Percentiles rank a stretch among this genome's conserved stretches.
Evolutionary conservation across 2,329 filamentous ascomycete species (phyloP).

Genomic region (Cercospora sp.): DNA sequence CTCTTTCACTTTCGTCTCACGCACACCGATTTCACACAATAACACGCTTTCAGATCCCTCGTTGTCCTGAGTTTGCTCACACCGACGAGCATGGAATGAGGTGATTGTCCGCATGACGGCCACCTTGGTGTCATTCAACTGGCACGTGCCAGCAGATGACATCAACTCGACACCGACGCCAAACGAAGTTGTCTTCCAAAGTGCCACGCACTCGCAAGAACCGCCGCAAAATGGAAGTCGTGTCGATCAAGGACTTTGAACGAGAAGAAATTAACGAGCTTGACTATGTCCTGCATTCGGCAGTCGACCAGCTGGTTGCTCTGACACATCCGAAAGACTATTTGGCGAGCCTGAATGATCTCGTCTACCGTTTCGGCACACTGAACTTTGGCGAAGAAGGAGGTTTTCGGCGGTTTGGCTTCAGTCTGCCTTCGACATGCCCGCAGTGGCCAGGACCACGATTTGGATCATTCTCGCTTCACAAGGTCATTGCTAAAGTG

Average conservation of each 20-base stretch:
- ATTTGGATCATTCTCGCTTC: conserved; percentile 23
- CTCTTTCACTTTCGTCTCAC: neutral
- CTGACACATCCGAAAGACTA: conserved; percentile 15
- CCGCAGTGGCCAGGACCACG: conserved; percentile 22
- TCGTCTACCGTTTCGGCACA: conserved; percentile 20
- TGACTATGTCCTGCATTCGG: conserved; percentile 20
- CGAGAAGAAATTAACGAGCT: conserved; percentile 12
- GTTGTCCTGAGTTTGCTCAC: conserved; percentile 1
- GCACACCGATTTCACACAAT: neutral
- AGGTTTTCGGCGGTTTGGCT: conserved; percentile 17
- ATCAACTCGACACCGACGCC: neutral
- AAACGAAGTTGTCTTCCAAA: neutral
- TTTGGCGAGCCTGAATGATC: conserved; percentile 13
- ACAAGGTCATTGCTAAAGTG: conserved; percentile 19
- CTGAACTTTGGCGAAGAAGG: conserved; percentile 13
- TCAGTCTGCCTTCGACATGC: conserved; percentile 23
- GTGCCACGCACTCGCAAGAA: neutral
- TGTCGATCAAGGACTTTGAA: conserved; percentile 25
- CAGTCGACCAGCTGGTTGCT: conserved; percentile 26
- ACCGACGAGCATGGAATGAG: neutral
- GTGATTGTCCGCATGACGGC: neutral
- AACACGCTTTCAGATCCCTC: neutral
- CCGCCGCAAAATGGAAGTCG: conserved; percentile 14
- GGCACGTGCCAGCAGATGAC: conserved; percentile 3
- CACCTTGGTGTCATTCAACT: neutral